These are phyloP conservation scores for Aspergillus pseudonomiae DNA, from an alignment of 2,329 filamentous ascomycete genomes.

Conservation along the genomic window DNA sequence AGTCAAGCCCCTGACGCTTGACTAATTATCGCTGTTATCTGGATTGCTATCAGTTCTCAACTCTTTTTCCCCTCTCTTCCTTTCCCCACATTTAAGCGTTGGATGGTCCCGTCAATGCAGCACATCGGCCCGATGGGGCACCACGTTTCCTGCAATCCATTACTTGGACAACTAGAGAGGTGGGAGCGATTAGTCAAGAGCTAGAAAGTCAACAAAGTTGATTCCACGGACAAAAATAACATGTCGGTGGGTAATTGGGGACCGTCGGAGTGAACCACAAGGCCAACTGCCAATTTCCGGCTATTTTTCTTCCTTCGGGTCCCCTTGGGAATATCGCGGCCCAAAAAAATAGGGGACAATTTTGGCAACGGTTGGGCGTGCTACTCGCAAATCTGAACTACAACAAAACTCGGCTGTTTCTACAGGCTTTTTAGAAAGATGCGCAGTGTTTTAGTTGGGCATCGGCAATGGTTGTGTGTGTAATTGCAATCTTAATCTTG, in stretches of 20 bases:
- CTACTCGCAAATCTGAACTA: neutral
- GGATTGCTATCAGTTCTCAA: neutral
- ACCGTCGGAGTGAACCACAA: neutral
- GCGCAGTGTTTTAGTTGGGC: too few species aligned
- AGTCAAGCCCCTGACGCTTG: neutral
- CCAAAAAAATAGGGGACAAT: constrained; percentile 8
- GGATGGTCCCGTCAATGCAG: neutral
- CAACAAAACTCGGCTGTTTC: neutral
- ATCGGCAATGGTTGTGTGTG: constrained; percentile 15
- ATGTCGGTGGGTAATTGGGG: neutral
- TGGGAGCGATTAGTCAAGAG: neutral
- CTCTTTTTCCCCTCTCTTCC: neutral
- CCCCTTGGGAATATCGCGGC: constrained; percentile 21
- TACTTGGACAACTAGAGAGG: neutral
- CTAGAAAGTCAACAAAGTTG: neutral
- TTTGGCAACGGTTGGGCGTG: neutral
- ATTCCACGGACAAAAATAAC: neutral
- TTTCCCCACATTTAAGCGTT: neutral
- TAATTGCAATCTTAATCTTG: constrained; percentile 9
- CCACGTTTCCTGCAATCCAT: neutral
- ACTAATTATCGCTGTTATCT: constrained; percentile 1
- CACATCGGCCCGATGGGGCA: neutral
- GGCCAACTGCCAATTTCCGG: constrained; percentile 9
- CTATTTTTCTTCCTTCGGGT: constrained; percentile 20
- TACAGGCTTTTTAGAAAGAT: constrained; percentile 1